These are phyloP conservation scores for Barbarea vulgaris DNA, from an alignment of 345 rosid genomes.

Conservation along the genomic window DNA sequence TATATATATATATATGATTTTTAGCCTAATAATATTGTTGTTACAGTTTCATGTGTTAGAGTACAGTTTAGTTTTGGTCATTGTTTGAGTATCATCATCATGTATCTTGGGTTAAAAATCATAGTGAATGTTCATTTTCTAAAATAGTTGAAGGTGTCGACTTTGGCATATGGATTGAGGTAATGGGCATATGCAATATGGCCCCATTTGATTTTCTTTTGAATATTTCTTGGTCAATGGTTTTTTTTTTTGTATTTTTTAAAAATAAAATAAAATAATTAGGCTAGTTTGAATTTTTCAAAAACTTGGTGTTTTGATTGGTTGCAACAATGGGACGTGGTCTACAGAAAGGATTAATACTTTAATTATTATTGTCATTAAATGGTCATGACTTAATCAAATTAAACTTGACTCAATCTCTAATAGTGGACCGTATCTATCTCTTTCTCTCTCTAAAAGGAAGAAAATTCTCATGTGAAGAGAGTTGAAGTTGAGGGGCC, in stretches of 20 bases:
- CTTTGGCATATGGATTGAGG: slow-evolving; percentile 6
- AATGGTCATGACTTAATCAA: slow-evolving; percentile 30
- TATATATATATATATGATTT: slow-evolving; percentile 5
- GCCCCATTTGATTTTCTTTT: neutral
- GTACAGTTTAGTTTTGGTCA: slow-evolving; percentile 6
- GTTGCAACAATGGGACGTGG: slow-evolving; percentile 23
- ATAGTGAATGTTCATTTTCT: neutral
- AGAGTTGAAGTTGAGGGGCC: slow-evolving; percentile 31
- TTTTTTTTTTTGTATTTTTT: slow-evolving; percentile 15
- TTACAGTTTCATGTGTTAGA: neutral
- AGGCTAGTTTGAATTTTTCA: slow-evolving; percentile 14
- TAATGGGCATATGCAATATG: slow-evolving; percentile 24
- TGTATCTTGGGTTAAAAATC: slow-evolving; percentile 6
- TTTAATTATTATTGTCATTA: neutral
- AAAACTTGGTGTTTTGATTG: neutral
- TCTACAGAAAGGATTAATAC: neutral
- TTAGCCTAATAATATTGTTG: slow-evolving; percentile 4
- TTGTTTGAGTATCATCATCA: neutral
- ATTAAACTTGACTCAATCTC: slow-evolving; percentile 40
- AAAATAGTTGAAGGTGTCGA: slow-evolving; percentile 18
- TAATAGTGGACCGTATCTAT: slow-evolving; percentile 39
- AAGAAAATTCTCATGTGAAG: slow-evolving; percentile 49
- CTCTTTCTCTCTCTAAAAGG: slow-evolving; percentile 28
- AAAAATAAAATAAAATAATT: neutral
- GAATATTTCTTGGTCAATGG: slow-evolving; percentile 31